Conservation (phyloP, 495 filamentous ascomycete species). For the Pyrenula aspistea region DNA sequence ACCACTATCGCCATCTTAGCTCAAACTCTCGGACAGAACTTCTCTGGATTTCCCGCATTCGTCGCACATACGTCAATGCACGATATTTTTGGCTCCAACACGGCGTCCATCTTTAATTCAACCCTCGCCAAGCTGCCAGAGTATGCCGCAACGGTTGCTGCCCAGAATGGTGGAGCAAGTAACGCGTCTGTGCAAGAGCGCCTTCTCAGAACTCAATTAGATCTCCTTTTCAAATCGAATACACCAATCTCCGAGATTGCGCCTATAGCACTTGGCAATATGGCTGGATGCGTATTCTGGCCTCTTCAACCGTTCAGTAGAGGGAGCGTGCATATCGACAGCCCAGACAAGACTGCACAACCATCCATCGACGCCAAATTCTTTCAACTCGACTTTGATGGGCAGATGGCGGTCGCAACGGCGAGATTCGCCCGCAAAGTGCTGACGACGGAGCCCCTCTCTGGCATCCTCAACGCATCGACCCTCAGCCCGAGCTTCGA, state of each 20-base stretch:
- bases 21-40: no score
- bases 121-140: no score
- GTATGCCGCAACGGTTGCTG: no score
- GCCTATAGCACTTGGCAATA: constrained; percentile 11
- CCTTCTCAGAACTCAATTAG: no score
- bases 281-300: constrained; percentile 27
- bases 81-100: constrained; percentile 19
- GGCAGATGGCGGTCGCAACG: constrained; percentile 35
- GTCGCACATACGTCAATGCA: no score
- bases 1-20: constrained; percentile 17
- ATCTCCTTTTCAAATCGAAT: no score
- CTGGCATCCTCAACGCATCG: constrained; percentile 21
- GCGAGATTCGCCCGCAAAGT: constrained; percentile 30
- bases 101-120: constrained; percentile 14
- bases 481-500: constrained; percentile 2
- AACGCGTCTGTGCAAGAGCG: no score
- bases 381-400: constrained; percentile 37
- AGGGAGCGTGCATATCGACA: constrained; percentile 38
- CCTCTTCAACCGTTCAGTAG: constrained; percentile 33
- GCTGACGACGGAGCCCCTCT: constrained; percentile 25
- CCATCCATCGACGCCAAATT: constrained; percentile 43
- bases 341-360: constrained; percentile 15
- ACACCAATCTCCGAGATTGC: constrained; percentile 17
- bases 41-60: constrained; percentile 7
- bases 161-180: no score